These are phyloP conservation scores for Epichloe sylvatica DNA, from an alignment of 2,329 filamentous ascomycete species.

Conservation along the genomic window DNA sequence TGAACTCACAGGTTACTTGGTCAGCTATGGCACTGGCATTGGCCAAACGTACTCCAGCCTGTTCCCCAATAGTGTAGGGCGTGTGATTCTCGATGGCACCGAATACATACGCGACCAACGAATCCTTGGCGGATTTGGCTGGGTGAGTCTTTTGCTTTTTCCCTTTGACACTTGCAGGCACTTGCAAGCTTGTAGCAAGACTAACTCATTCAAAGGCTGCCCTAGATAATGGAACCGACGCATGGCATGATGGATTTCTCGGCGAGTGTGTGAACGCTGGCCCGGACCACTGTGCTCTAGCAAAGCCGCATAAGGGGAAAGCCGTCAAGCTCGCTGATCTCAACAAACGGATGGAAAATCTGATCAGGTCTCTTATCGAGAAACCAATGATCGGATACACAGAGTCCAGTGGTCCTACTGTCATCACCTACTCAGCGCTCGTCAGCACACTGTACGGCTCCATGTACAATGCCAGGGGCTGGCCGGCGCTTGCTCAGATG, in stretches of 20 bases:
- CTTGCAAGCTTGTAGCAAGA: neutral
- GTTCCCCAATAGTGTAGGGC: slow-evolving; percentile 34
- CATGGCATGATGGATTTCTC: slow-evolving; percentile 36
- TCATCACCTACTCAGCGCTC: slow-evolving; percentile 32
- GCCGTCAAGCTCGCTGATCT: slow-evolving; percentile 23
- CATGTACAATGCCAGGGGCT: slow-evolving; percentile 30
- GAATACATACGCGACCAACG: slow-evolving; percentile 34
- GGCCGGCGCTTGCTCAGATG: slow-evolving; percentile 28
- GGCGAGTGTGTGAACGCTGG: slow-evolving; percentile 36
- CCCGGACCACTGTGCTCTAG: slow-evolving; percentile 30
- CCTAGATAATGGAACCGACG: slow-evolving; percentile 34
- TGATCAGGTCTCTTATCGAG: slow-evolving; percentile 24
- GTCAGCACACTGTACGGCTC: slow-evolving; percentile 25
- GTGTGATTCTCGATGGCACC: slow-evolving; percentile 35
- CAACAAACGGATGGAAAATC: slow-evolving; percentile 23
- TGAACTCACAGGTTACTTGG: slow-evolving; percentile 33
- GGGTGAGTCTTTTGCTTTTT: slow-evolving; percentile 5
- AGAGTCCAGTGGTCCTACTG: slow-evolving; percentile 24
- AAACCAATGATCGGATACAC: slow-evolving; percentile 27
- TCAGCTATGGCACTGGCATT: slow-evolving; percentile 39
- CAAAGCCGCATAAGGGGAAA: slow-evolving; percentile 16
- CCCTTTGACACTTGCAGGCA: neutral
- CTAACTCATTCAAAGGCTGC: slow-evolving; percentile 16
- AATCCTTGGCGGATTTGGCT: slow-evolving; percentile 31
- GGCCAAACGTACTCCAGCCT: slow-evolving; percentile 37